These are phyloP conservation scores for Parathielavia hyrcaniae DNA, from an alignment of 495 filamentous ascomycete species.

Conservation along the genomic window DNA sequence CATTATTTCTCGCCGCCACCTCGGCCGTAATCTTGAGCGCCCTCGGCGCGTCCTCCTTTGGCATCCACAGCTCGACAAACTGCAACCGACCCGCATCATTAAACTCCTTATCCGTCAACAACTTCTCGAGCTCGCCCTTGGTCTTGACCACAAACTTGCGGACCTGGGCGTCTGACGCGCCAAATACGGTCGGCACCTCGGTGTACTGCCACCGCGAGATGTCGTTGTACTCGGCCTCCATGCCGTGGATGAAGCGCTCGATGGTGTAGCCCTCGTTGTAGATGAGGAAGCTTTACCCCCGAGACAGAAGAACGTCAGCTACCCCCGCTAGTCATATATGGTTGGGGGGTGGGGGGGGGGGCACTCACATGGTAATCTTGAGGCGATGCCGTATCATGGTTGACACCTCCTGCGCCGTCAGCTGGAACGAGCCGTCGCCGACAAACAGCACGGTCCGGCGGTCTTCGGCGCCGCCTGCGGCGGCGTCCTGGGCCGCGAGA, in stretches of 20 bases:
- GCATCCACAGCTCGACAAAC: slow-evolving; percentile 85
- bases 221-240: slow-evolving; percentile 75
- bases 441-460: slow-evolving; percentile 75
- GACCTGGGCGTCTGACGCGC: slow-evolving; percentile 49
- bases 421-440: slow-evolving; percentile 80
- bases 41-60: slow-evolving; percentile 69
- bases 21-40: slow-evolving; percentile 66
- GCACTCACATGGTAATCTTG: slow-evolving; percentile 67
- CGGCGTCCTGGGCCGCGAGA: slow-evolving; percentile 59
- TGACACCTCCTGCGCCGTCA: slow-evolving; percentile 79
- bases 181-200: slow-evolving; percentile 62
- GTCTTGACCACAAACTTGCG: slow-evolving; percentile 66
- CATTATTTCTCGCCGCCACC: slow-evolving; percentile 56
- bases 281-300: slow-evolving; percentile 65
- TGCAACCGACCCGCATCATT: slow-evolving; percentile 44
- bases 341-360: slow-evolving; percentile 12
- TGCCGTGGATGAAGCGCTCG: slow-evolving; percentile 69
- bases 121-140: slow-evolving; percentile 57
- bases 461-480: too few species aligned
- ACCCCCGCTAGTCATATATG: too few species aligned
- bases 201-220: slow-evolving; percentile 67
- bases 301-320: neutral
- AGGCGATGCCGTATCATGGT: slow-evolving; percentile 76
- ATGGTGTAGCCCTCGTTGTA: slow-evolving; percentile 74
- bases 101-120: slow-evolving; percentile 66